Percentiles rank a stretch among this genome's conserved stretches.
Conservation (phyloP, 441 rosid genomes). For the Erodium moschatum region DNA sequence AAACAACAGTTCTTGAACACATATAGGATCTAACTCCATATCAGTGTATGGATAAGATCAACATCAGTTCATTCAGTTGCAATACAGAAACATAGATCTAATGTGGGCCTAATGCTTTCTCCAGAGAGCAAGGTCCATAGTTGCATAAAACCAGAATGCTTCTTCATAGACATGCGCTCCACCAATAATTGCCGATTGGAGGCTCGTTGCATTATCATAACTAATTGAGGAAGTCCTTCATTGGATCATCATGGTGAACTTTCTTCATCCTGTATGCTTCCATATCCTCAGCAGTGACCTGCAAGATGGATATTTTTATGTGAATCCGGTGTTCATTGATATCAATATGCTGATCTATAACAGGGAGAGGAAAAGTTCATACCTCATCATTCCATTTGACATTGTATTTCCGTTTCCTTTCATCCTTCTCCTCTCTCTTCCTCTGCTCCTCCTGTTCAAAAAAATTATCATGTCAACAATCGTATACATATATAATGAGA, state of each 20-base stretch:
- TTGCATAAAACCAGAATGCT: neutral
- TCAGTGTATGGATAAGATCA: no score
- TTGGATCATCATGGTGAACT: conserved; percentile 69
- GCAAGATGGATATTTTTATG: neutral
- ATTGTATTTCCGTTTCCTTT: conserved; percentile 85
- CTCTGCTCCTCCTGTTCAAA: conserved; percentile 51
- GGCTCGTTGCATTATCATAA: neutral
- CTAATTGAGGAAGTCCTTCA: conserved; percentile 54
- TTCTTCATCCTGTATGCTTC: conserved; percentile 85
- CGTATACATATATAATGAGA: neutral
- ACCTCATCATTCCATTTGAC: conserved; percentile 78
- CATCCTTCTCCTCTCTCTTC: conserved; percentile 67
- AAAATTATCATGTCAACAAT: conserved; percentile 5
- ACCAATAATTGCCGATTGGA: neutral
- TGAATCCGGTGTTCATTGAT: neutral
- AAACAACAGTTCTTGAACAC: no score
- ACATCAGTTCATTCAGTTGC: no score
- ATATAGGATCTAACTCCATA: no score
- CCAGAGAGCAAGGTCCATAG: neutral
- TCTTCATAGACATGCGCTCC: neutral
- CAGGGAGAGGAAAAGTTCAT: conserved; percentile 9
- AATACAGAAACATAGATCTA: neutral
- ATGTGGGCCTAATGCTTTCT: conserved; percentile 1
- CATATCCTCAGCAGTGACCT: conserved; percentile 84
- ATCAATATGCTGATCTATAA: neutral